Base-by-base conservation (phyloP, 768 basidiomycete genomes). In the Panaeolus papilionaceus region DNA sequence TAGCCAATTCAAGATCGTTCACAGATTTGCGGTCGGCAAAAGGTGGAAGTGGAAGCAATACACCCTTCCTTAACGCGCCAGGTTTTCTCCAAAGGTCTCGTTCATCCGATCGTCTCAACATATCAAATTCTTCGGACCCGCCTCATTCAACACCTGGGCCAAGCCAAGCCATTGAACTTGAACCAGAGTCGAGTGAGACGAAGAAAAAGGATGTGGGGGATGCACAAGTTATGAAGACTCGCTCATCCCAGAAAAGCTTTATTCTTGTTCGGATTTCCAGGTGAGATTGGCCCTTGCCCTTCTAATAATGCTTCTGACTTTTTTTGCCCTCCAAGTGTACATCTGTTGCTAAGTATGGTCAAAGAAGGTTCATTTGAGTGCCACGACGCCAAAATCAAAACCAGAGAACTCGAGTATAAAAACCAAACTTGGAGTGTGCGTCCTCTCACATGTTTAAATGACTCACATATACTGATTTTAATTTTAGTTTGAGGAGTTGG, bases 321-420 rank as follows among this genome's bases (percentile, higher is more conserved):
- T 45, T 68, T 63, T 20, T 28, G 4, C 39, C 5, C 42, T 18
- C 16, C 42, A 64, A 93, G 92, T 73, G 81, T 93, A 58, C 87
- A 92, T 70, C 77, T 95, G 20, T 78, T 94, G 61, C 75, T 95
- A 64, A 95, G 92, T 73, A 90, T 93, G 70, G 87, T 89, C 76
- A 92, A 92, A 74, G 89, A 91, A 69, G 92, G 92, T 64, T 95
- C 95, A 16, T 93, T 98, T 74, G 89, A 93, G 64, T 94, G 90
- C 68, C 88, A 87, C 20, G 91, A 93, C 70, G 92, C 91, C 10
- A 86, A 86, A 38, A 92, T 96, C 75, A 87, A 88, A 68, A 95
- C 94, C 4, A 89, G 93, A 39, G 87, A 89, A 63, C 82, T 97
- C 47, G 89, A 92, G 71, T 95, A 93, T 76, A 88, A 88, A 67